These are phyloP conservation scores for Boletales sp. DNA, from an alignment of 768 basidiomycete genomes.

Conservation along the genomic window DNA sequence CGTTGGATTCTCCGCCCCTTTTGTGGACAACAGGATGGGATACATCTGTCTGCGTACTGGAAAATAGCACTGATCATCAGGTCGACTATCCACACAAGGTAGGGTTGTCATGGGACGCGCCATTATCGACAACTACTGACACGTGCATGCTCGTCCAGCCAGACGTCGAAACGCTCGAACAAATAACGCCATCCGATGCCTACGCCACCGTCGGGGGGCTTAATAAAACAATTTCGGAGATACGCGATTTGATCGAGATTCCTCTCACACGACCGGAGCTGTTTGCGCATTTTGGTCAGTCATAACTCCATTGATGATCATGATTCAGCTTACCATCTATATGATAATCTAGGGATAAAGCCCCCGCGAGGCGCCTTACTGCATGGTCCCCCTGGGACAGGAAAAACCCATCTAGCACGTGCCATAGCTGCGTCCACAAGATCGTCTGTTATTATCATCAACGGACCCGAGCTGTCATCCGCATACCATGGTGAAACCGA, in stretches of 20 bases:
- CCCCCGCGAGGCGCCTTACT: slow-evolving; percentile 95
- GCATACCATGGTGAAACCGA: slow-evolving; percentile 99
- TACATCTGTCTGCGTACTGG: slow-evolving; percentile 46
- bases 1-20: slow-evolving; percentile 36
- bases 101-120: slow-evolving; percentile 9
- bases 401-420: slow-evolving; percentile 94
- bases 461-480: slow-evolving; percentile 92
- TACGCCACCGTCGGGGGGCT: slow-evolving; percentile 88
- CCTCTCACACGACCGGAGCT: slow-evolving; percentile 81
- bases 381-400: slow-evolving; percentile 95
- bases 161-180: slow-evolving; percentile 47
- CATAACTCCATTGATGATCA: not conserved
- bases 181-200: slow-evolving; percentile 46
- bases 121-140: slow-evolving; percentile 5
- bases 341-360: slow-evolving; percentile 63
- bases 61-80: slow-evolving; percentile 25
- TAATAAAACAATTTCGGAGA: slow-evolving; percentile 79
- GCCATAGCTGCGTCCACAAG: slow-evolving; percentile 87
- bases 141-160: slow-evolving; percentile 30
- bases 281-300: slow-evolving; percentile 69
- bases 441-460: slow-evolving; percentile 88
- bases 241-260: slow-evolving; percentile 82
- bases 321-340: slow-evolving; percentile 13
- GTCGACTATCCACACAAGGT: slow-evolving; percentile 33
- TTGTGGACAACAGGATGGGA: slow-evolving; percentile 73